Evolutionary conservation across 805 yeast genomes (phyloP), one percentile per base, ranked within the genome.

Genomic region (Metschnikowia kunwiensis): DNA sequence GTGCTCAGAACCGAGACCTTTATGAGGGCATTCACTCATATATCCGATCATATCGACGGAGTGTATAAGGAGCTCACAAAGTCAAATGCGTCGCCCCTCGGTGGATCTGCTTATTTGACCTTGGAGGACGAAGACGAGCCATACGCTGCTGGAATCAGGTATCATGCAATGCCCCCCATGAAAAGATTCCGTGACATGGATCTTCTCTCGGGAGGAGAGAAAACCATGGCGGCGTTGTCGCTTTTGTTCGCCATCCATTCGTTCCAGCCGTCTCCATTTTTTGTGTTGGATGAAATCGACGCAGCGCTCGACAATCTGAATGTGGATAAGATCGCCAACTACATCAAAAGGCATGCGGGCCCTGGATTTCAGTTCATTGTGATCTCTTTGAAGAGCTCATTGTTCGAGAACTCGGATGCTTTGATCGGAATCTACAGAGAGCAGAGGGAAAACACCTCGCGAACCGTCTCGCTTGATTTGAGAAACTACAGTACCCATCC

Each of bases 241-340:
- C 66, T 93, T 44, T 60, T 93, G 31, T 93, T 93, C 64, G 89
- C 97, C 0, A 78, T 89, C 27, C 97, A 93, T 57, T 80, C 94
- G 0, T 84, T 68, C 61, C 91, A 82, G 34, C 97, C 97, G 2
- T 82, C 96, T 1, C 98, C 98, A 21, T 93, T 93, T 57, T 91
- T 93, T 56, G 95, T 93, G 0, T 66, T 93, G 27, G 98, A 93
- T 58, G 98, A 93, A 61, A 88, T 93, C n/a, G 98, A 93, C 63
- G 97, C 98, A 0, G 97, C 97, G 0, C 72, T 93, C 41, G 98
- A 93, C 60, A 81, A 85, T 42, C 78, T 86, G 16, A 93, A 93
- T 53, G 96, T 93, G 16, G 77, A 77, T 36, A 78, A 78, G 52
- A 80, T 93, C 40, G 96, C 96, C n/a, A 79, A 78, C 41, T 93